Evolutionary conservation across 441 rosid species (phyloP).

Genomic region (Euphorbia celastroides): DNA sequence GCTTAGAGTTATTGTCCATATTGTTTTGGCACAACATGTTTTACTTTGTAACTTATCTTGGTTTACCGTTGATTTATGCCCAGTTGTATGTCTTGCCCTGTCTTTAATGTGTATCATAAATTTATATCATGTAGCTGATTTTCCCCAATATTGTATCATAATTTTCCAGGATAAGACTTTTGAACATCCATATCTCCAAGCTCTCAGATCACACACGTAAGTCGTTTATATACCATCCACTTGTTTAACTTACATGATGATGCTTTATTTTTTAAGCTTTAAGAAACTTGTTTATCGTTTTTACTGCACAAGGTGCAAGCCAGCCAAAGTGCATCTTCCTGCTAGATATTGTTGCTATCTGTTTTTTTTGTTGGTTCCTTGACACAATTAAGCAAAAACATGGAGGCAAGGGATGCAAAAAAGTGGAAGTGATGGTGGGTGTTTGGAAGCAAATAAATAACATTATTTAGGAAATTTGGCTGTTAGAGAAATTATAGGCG

Average conservation of each 20-base stretch:
- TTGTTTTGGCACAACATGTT: background rate
- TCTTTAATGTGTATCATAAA: background rate
- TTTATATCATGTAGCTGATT: slow-evolving; percentile 1
- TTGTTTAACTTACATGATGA: background rate
- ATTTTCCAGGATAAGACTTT: slow-evolving; percentile 84
- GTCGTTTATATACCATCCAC: slow-evolving; percentile 18
- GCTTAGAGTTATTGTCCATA: background rate
- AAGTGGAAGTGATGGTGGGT: no score
- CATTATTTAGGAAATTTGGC: no score
- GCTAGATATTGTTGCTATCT: background rate
- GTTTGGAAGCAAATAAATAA: no score
- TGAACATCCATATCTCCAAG: slow-evolving; percentile 93
- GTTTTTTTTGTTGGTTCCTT: no score
- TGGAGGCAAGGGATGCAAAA: no score
- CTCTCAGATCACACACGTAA: slow-evolving; percentile 94
- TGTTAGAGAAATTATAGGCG: no score
- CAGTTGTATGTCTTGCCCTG: background rate
- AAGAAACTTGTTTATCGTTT: background rate
- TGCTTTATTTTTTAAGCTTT: background rate
- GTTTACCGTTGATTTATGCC: background rate
- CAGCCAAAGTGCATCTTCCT: background rate
- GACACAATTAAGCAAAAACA: no score
- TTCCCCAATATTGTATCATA: slow-evolving; percentile 9
- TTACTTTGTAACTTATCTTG: background rate
- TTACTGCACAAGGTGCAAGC: background rate